Evolutionary conservation across 495 filamentous ascomycete species (phyloP), one percentile per base, ranked within the genome.

Genomic region (Collariella sp.): DNA sequence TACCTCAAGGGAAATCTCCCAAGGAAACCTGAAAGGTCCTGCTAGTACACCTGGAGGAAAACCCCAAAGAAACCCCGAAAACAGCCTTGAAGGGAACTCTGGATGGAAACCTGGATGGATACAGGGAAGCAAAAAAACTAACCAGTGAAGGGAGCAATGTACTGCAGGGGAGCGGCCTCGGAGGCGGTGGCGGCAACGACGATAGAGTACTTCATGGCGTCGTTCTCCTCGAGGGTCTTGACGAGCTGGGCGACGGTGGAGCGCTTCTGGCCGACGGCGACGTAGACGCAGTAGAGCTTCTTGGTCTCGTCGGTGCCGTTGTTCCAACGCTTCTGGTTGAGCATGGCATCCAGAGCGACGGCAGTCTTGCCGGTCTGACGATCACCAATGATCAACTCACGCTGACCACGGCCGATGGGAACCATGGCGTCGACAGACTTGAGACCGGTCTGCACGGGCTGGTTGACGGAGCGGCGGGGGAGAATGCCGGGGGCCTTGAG

Each of bases 381-480:
- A 75, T 98, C 93, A 77, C 93, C 93, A 79, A 98, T 98, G 76
- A 98, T 97, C 79, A 98, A 81, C 79, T 98, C 93, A 88, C 93
- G 93, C 80, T 98, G 93, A 67, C 93, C 93, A 90, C 93, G 93
- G 71, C 93, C 93, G 68, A 98, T 97, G 67, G 93, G 93, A 57
- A 98, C 93, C 93, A 98, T 98, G 71, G 93, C 90, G 74, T 98
- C 93, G 81, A 98, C 83, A 71, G 91, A 95, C 82, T 97, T 98
- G 62, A 98, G 83, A 76, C 93, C 93, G 70, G 93, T 98, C 84
- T 98, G 93, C 52, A 98, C 93, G 54, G 93, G 94, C 81, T 98
- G 81, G 77, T 88, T 90, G 84, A 98, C 93, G 69, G 93, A 98
- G 62, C 74, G 83, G 75, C 93, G 91, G 70, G 93, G 93, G 50